Percentiles rank a stretch among this genome's conserved stretches.
These are phyloP conservation scores for Xylaria grammica DNA, from an alignment of 495 filamentous ascomycete species.

Conservation along the genomic window DNA sequence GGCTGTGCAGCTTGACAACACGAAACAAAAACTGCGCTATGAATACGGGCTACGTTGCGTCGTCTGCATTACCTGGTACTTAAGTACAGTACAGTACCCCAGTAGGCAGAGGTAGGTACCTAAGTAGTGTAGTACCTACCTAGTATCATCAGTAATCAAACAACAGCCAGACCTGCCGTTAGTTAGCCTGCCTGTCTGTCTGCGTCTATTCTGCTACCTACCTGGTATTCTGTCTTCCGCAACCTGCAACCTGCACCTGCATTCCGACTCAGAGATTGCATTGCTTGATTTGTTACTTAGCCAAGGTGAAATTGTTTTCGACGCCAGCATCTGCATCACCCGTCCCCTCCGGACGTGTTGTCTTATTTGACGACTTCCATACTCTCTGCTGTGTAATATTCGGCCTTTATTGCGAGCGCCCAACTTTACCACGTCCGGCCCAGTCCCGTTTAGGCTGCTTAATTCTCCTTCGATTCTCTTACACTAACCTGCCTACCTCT, in stretches of 20 bases:
- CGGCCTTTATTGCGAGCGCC: constrained; percentile 10
- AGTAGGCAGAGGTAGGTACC: neutral
- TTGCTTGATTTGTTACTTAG: neutral
- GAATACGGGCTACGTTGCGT: neutral
- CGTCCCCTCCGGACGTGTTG: neutral
- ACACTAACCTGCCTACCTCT: too few species aligned
- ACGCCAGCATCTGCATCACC: neutral
- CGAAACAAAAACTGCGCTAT: constrained; percentile 13
- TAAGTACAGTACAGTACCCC: too few species aligned
- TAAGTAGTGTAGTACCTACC: neutral
- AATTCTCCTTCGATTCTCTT: constrained; percentile 27
- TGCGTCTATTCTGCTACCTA: neutral
- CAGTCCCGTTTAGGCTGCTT: constrained; percentile 25
- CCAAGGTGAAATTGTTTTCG: neutral
- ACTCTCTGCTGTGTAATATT: constrained; percentile 13
- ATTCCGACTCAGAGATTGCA: constrained; percentile 7
- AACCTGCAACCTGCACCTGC: constrained; percentile 3
- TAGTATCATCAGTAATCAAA: too few species aligned
- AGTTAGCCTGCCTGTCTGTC: neutral
- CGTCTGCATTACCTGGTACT: too few species aligned
- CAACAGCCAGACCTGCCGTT: neutral
- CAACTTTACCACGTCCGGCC: neutral
- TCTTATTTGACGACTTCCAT: neutral
- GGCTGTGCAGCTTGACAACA: constrained; percentile 17
- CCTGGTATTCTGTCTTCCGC: constrained; percentile 5